Evolutionary conservation across 2,329 filamentous ascomycete genomes (phyloP).

Genomic region (Samsoniella hepiali): DNA sequence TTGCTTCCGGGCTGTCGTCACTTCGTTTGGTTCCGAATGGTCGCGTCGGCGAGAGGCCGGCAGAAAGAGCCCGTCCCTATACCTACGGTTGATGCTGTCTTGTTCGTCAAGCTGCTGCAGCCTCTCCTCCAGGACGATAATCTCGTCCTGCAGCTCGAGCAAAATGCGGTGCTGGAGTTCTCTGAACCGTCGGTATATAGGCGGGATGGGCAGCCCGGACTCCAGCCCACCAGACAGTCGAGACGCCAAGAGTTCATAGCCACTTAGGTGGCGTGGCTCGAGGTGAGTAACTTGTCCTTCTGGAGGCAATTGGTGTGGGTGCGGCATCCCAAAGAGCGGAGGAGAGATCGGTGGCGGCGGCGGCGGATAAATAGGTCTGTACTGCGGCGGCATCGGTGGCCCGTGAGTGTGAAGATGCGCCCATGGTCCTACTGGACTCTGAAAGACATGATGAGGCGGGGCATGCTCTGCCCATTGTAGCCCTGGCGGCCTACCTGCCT

Average conservation of each 20-base stretch:
- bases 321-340: not conserved
- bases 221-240: slow-evolving; percentile 39
- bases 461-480: not conserved
- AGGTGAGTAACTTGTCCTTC: slow-evolving; percentile 19
- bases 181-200: slow-evolving; percentile 81
- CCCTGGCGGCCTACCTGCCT: not conserved
- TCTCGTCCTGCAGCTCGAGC: slow-evolving; percentile 80
- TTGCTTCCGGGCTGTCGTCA: slow-evolving; percentile 59
- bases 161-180: slow-evolving; percentile 77
- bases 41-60: slow-evolving; percentile 61
- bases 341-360: slow-evolving; percentile 8
- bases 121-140: slow-evolving; percentile 76
- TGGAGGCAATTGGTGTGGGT: not conserved
- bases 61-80: slow-evolving; percentile 41
- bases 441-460: not conserved
- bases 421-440: slow-evolving; percentile 1
- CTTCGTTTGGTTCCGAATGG: slow-evolving; percentile 49
- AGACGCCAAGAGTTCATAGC: slow-evolving; percentile 62
- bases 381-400: not conserved
- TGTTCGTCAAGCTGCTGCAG: slow-evolving; percentile 64
- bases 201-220: slow-evolving; percentile 37
- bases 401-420: not conserved
- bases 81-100: slow-evolving; percentile 47
- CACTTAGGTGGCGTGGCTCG: slow-evolving; percentile 47
- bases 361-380: not conserved